These are phyloP conservation scores for Hydnum rufescens DNA, from an alignment of 768 basidiomycete species.

Conservation along the genomic window DNA sequence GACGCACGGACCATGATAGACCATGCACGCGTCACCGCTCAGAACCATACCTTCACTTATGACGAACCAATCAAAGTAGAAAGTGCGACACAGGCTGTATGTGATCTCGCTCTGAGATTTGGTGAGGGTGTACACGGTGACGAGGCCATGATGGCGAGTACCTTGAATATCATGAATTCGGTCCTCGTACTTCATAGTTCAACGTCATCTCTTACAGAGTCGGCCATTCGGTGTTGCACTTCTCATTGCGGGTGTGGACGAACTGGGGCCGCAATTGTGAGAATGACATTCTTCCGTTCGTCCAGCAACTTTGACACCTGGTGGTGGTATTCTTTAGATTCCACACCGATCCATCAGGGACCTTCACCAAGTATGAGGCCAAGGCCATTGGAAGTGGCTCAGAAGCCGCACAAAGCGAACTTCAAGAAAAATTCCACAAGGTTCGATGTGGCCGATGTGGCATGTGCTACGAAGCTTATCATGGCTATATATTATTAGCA, in stretches of 20 bases:
- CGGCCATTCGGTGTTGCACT: slow-evolving; percentile 96
- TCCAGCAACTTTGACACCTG: background rate
- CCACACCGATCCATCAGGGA: slow-evolving; percentile 97
- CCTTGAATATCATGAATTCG: slow-evolving; percentile 13
- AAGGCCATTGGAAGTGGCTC: slow-evolving; percentile 98
- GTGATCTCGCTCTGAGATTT: slow-evolving; percentile 89
- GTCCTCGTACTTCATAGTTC: background rate
- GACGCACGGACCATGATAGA: slow-evolving; percentile 99
- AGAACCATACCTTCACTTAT: slow-evolving; percentile 91
- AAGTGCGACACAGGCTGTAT: slow-evolving; percentile 94
- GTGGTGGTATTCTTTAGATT: slow-evolving; percentile 34
- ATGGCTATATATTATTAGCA: slow-evolving; percentile 29
- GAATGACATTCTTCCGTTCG: slow-evolving; percentile 19
- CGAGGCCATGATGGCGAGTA: slow-evolving; percentile 96
- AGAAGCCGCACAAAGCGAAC: slow-evolving; percentile 89
- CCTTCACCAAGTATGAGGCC: slow-evolving; percentile 89
- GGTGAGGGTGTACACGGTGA: slow-evolving; percentile 99
- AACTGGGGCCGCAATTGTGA: slow-evolving; percentile 87
- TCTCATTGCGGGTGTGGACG: slow-evolving; percentile 92
- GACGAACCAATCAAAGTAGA: slow-evolving; percentile 95
- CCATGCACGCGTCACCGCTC: slow-evolving; percentile 91
- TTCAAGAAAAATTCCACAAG: slow-evolving; percentile 95
- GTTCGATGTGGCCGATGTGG: slow-evolving; percentile 23
- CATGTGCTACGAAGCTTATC: background rate
- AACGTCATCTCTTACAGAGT: slow-evolving; percentile 26